Evolutionary conservation across 495 filamentous ascomycete species (phyloP).

Genomic region (Penicillium cinerascens): DNA sequence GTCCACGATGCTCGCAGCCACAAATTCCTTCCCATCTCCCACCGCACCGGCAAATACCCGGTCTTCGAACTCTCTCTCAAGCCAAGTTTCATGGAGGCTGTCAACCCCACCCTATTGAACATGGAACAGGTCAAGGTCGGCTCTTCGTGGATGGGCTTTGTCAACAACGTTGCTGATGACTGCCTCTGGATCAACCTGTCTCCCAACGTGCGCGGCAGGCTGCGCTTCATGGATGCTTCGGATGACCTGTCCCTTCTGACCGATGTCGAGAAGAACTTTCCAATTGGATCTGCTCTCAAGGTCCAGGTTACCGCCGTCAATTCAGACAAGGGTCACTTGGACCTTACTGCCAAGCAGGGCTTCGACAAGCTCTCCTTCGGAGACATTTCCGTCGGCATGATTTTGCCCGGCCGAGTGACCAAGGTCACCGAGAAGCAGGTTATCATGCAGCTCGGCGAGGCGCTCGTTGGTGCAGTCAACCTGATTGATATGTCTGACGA

Average conservation of each 20-base stretch:
- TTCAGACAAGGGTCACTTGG: constrained; percentile 65
- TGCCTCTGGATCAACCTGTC: constrained; percentile 87
- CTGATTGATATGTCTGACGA: constrained; percentile 81
- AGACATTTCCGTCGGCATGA: constrained; percentile 69
- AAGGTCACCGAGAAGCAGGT: constrained; percentile 80
- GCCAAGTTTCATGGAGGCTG: constrained; percentile 56
- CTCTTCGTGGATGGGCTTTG: constrained; percentile 69
- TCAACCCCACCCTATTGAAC: constrained; percentile 56
- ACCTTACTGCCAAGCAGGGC: constrained; percentile 69
- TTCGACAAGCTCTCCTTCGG: constrained; percentile 58
- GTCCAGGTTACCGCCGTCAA: constrained; percentile 76
- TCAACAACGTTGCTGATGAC: constrained; percentile 79
- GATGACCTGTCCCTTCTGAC: constrained; percentile 76
- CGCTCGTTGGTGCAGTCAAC: constrained; percentile 67
- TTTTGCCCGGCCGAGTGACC: constrained; percentile 77
- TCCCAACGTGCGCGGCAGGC: constrained; percentile 82
- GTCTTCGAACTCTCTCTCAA: constrained; percentile 91
- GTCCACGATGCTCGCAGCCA: constrained; percentile 87
- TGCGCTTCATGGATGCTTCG: constrained; percentile 75
- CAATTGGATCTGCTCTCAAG: constrained; percentile 78
- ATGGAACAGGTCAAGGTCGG: constrained; percentile 71
- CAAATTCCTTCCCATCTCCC: constrained; percentile 86
- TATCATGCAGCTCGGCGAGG: constrained; percentile 79
- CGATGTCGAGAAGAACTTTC: constrained; percentile 78
- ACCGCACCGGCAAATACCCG: constrained; percentile 69